phyloP scores from a whole-genome alignment of 2,329 filamentous ascomycete genomes.

The Clarireedia homoeocarpa region DNA sequence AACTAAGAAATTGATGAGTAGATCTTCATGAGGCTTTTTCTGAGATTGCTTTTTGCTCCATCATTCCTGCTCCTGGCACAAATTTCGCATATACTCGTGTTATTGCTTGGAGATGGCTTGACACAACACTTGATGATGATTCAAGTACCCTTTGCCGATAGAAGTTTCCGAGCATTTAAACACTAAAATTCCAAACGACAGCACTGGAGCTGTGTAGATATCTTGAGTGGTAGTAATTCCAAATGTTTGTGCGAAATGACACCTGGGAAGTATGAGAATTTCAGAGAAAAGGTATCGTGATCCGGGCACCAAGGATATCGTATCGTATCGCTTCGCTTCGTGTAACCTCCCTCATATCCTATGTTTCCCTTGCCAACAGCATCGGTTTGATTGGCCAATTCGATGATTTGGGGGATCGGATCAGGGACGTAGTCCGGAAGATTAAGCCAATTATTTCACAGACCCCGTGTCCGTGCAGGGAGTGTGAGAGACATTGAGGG shows the following conservation, averaged over 20 bases:
- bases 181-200: neutral
- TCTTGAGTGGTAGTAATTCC: neutral
- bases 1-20: neutral
- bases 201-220: neutral
- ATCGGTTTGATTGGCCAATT: neutral
- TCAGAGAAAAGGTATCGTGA: neutral
- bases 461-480: too few relatives aligned
- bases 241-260: neutral
- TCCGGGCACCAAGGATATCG: neutral
- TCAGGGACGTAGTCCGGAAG: neutral
- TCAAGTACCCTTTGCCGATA: neutral
- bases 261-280: neutral
- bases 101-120: constrained; percentile 3
- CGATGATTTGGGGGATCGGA: neutral
- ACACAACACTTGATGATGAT: constrained; percentile 8
- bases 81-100: neutral
- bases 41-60: neutral
- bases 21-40: neutral
- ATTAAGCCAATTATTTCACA: too few relatives aligned
- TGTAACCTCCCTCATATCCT: constrained; percentile 4
- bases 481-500: too few relatives aligned
- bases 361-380: constrained; percentile 2
- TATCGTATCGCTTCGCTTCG: neutral
- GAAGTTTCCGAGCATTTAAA: neutral
- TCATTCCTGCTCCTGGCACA: neutral